Base-by-base conservation (phyloP, 305 asterid species). In the Fraxinus dipetala region DNA sequence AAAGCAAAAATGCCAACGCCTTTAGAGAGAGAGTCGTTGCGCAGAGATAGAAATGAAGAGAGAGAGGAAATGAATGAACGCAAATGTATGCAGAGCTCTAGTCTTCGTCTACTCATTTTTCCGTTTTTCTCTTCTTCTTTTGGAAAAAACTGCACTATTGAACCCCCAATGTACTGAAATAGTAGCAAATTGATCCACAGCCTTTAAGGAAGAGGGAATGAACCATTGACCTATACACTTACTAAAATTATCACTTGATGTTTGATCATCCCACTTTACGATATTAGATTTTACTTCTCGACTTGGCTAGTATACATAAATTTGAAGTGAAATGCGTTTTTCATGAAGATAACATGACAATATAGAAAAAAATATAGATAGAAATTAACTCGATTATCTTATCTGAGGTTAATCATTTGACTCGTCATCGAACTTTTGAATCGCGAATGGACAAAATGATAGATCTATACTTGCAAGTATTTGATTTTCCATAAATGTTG, bases 1-100 rank as follows among this genome's bases (percentile, higher is more conserved):
- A 83, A n/a, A 20, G 76, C 51, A 45, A 78, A 83, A 70, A 77
- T 84, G 83, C 75, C 82, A 56, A 78, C 72, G 87, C 24, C n/a
- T 61, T 59, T 79, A 80, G 87, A 86, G 86, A 84, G 87, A 82
- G 77, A 31, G 85, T 40, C 51, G 16, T 43, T 43, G 51, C 72
- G 78, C 73, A 63, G 77, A 67, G 84, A 36, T 59, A 32, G 56
- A 83, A 69, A 80, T 77, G 63, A 78, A 81, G 79, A 79, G 84
- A 79, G 84, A 73, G 81, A 75, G 78, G 87, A 81, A 78, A 78
- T 48, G 86, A 84, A 69, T 26, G 82, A 75, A 45, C 40, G 35
- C 70, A 73, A 83, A 38, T 73, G 77, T 78, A 18, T 54, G 69
- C 80, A 82, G 82, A 83, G 72, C 82, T 85, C 72, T 70, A 43